Base-by-base conservation (phyloP, 176 grass and related monocot species). In the Carex cristatella region DNA sequence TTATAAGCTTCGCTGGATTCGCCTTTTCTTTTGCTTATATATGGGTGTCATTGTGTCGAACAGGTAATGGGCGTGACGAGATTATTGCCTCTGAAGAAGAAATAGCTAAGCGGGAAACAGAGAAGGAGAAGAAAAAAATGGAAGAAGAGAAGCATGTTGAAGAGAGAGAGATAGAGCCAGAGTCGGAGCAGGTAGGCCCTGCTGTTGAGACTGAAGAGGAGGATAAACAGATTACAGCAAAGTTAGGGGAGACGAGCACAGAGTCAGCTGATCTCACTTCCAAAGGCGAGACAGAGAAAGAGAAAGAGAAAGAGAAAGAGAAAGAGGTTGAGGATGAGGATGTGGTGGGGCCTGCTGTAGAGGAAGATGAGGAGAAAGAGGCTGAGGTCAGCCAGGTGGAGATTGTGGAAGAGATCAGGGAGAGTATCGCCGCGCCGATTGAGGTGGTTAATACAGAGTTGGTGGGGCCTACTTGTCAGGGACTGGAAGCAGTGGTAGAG, bases 41-140 rank as follows among this genome's bases (percentile, higher is more conserved):
- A 38, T 69, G 35, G 57, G 3, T 79, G 58, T 33, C 84, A 88
- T 64, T 80, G 44, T 49, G 70, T 48, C 69, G 79, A 87, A 86
- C 88, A 94, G 68, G 88, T 75, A 85, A 83, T 92, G 86, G 80
- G 74, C 78, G 74, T 90, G 12, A 84, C 80, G 23, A 82, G 87
- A 75, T 61, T 67, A 59, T 88, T 59, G 32, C 18, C 14, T 61
- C 57, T 48, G 68, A 72, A 62, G 83, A 85, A 15, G 88, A 90
- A 85, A 61, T 88, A 85, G 83, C 67, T 9, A 46, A 9, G 32
- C 70, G 56, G 76, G 84, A 79, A 12, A 65, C 35, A 5, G 76
- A 91, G 71, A 86, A 58, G 67, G 85, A 94, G 80, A 84, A 70
- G 30, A 86, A 90, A 38, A 73, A 27, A 4, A 83, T 83, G 81